Evolutionary conservation across 164 flowering plant genomes (phyloP).

Genomic region (Stephania yunnanensis): DNA sequence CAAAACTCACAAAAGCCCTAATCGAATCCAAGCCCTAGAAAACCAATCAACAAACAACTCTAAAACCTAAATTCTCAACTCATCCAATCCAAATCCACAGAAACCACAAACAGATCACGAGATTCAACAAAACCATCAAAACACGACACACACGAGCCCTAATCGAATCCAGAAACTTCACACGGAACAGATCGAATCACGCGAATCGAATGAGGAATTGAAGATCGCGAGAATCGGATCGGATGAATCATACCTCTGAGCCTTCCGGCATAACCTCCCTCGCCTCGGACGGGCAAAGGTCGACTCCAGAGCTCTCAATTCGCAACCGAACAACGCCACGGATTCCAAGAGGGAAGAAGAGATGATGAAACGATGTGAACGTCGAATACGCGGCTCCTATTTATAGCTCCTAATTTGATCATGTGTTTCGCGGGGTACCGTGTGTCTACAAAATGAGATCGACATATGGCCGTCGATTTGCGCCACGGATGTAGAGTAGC

Average conservation of each 20-base stretch:
- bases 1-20: no score
- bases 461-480: no score
- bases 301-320: conserved; percentile 43
- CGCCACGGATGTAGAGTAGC: conserved; percentile 1
- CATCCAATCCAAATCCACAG: background rate
- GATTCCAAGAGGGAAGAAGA: background rate
- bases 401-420: background rate
- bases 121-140: background rate
- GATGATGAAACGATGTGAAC: background rate
- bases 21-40: no score
- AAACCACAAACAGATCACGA: background rate
- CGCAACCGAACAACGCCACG: background rate
- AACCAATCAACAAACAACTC: no score
- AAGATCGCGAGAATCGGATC: background rate
- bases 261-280: conserved; percentile 47
- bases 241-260: conserved; percentile 31
- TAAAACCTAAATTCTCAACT: background rate
- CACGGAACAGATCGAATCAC: conserved; percentile 8
- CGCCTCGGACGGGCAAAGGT: conserved; percentile 34
- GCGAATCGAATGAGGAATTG: conserved; percentile 2
- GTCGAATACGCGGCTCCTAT: background rate
- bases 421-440: background rate
- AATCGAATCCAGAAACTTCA: background rate
- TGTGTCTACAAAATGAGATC: background rate
- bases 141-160: background rate